A percentile compares a stretch with the other conserved stretches of the same genome.
These are phyloP conservation scores for Saccharomycopsis sp. DNA, from an alignment of 805 yeast species.

Conservation along the genomic window DNA sequence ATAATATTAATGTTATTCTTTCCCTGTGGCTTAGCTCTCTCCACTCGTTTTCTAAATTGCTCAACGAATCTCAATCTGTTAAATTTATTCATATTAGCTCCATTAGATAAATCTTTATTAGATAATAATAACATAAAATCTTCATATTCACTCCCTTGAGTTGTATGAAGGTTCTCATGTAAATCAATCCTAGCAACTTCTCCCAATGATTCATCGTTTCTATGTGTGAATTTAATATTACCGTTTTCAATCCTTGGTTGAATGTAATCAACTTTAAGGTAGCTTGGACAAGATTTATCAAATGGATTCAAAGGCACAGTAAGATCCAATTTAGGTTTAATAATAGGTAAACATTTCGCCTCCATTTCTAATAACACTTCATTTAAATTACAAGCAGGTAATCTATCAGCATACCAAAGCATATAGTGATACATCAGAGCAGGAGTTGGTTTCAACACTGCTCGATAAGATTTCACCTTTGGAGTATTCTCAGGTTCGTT, in stretches of 20 bases:
- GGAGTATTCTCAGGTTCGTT: conserved; percentile 24
- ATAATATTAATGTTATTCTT: conserved; percentile 4
- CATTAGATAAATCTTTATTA: conserved; percentile 29
- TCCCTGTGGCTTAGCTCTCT: conserved; percentile 30
- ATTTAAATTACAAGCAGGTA: conserved; percentile 61
- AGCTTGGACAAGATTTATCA: conserved; percentile 34
- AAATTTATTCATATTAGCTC: conserved; percentile 50
- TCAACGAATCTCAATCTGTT: conserved; percentile 84
- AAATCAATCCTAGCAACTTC: conserved; percentile 25
- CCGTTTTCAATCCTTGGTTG: conserved; percentile 34
- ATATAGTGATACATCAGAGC: conserved; percentile 79
- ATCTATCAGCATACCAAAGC: conserved; percentile 71
- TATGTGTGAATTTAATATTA: conserved; percentile 34
- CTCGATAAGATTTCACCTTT: conserved; percentile 68
- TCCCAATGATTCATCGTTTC: conserved; percentile 25
- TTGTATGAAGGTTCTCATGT: conserved; percentile 49
- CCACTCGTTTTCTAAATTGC: conserved; percentile 68
- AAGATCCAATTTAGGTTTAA: conserved; percentile 71
- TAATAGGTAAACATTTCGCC: conserved; percentile 73
- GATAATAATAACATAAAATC: conserved; percentile 74
- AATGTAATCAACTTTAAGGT: conserved; percentile 41
- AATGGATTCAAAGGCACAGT: conserved; percentile 70
- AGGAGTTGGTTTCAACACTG: conserved; percentile 75
- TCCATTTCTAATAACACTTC: conserved; percentile 74
- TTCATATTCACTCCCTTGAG: conserved; percentile 78